Base-by-base conservation (phyloP, 768 basidiomycete species). In the Calocybe cyanea region DNA sequence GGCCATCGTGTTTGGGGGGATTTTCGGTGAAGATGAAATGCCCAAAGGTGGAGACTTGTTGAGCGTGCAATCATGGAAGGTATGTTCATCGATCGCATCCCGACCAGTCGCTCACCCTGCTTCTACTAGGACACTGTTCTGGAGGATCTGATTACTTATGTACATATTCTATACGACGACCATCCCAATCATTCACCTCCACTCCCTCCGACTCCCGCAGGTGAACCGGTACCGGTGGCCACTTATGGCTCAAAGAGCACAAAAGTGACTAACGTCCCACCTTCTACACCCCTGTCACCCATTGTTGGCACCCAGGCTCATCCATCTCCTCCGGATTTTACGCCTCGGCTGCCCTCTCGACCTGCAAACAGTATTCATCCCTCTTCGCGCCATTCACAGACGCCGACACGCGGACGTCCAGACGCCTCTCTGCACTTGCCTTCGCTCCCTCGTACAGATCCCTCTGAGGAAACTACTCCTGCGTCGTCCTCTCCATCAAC, bases 1-100 rank as follows among this genome's bases (percentile, higher is more conserved):
- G 18, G 89, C 92, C 2, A 93, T 96, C 38, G 84, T 93, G 3
- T 94, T 95, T 66, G 86, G 87, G 15, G 73, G 82, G 7, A 80
- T 96, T 38, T 93, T 96, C 54, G 92, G 92, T 5, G 91, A 94
- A 63, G 92, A 96, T 50, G 90, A 94, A 50, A 74, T 92, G 46
- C 83, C 87, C 3, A 87, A 87, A 60, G 80, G 73, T 30, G 81
- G 77, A 0, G 88, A 92, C 59, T 71, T 93, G 14, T 67, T 94
- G 17, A 85, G 70, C 45, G 76, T 93, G n/a, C 83, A 87, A 56
- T 71, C 72, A 13, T 72, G 66, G 59, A 94, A 92, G 80, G 91
- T 92, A 52, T 34, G 46, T 44, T 38, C 24, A 23, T 21, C 14
- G 21, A 19, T 31, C 11, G 17, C 4, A 7, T 20, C n/a, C 10